Evolutionary conservation across 2,329 filamentous ascomycete species (phyloP), one percentile per base, ranked within the genome.

Genomic region (Xylaria sp.): DNA sequence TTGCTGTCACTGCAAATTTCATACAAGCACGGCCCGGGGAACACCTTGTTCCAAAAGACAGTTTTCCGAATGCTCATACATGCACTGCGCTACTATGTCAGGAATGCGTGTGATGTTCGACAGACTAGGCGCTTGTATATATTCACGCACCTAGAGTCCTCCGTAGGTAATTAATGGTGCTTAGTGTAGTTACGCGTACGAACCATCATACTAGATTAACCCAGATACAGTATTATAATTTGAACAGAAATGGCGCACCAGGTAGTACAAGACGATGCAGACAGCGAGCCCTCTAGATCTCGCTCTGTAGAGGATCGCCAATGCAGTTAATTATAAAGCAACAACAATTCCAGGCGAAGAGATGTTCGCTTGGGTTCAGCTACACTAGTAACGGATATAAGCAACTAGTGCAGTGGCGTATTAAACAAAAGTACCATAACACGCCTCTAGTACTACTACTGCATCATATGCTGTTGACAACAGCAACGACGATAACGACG

Each of bases 361-460:
- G 13, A 41, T 23, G 20, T 23, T 58, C 56, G 23, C 39, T 31
- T 58, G 25, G 10, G 18, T 31, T 48, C 56, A 58, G 56, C 56
- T 37, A 37, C 34, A 37, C 34, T 58, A 13, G 56, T 39, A 46
- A 46, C 46, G 15, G 23, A 28, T 58, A 46, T 31, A 58, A 46
- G 39, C 56, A 58, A 58, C 39, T 58, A 58, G 39, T 58, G 23
- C 23, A 57, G 56, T 20, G n/a, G 25, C 44, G 56, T 23, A 4
- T 58, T 44, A 31, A 31, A 58, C 56, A 58, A 58, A 70, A 70
- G 71, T 65, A 65, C 70, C 39, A 58, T 46, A 71, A 52, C 66
- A 63, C 54, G 65, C 39, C 37, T 59, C 39, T 55, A 46, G 6
- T 63, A 52, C 9, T 63, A 51, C 39, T n/a, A 55, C 52, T 37